Base-by-base conservation (phyloP, 164 flowering plant species). In the Warburgia ugandensis region DNA sequence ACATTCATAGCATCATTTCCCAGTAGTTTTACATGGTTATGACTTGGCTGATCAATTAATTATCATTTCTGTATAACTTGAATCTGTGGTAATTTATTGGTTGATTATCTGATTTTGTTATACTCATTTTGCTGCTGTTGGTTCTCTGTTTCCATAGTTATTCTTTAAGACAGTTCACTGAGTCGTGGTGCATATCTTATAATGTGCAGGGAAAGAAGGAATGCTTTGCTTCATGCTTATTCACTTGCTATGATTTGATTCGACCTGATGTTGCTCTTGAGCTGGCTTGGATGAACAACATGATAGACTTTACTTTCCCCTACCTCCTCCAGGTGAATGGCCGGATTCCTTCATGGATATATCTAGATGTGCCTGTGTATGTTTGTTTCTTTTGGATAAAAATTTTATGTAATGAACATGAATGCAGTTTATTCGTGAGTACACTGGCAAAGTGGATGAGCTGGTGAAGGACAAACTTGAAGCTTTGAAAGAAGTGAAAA, bases 261-360 rank as follows among this genome's bases (percentile, higher is more conserved):
- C 81, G 96, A 29, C 68, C 92, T n/a, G 99, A 94, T 69, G 82
- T 94, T 58, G 99, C 80, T 12, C 82, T 94, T 62, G 99, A 94
- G 52, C 90, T 94, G 22, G 95, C 99, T 16, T 94, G 99, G 99
- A 77, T 80, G 69, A 84, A 94, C 73, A 86, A 84, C 47, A 89
- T 94, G 83, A 60, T 89, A 10, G 99, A 94, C 69, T 94, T 86
- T 65, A 90, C 95, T 20, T 86, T 89, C 75, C 97, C 97, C 31
- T 94, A 89, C 66, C 75, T 94, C 42, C 68, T 94, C 51, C 99
- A 89, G 97, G 99, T 89, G 52, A 14, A 23, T 35, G 10, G 11
- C 19, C 19, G 1, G 30, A 23, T 23, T 22, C 21, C 26, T n/a
- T 8, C 28, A 28, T 10, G 9, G 1, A 14, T 25, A 11, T 5